These are phyloP conservation scores for Phoma sp. DNA, from an alignment of 2,329 filamentous ascomycete genomes.

Conservation along the genomic window DNA sequence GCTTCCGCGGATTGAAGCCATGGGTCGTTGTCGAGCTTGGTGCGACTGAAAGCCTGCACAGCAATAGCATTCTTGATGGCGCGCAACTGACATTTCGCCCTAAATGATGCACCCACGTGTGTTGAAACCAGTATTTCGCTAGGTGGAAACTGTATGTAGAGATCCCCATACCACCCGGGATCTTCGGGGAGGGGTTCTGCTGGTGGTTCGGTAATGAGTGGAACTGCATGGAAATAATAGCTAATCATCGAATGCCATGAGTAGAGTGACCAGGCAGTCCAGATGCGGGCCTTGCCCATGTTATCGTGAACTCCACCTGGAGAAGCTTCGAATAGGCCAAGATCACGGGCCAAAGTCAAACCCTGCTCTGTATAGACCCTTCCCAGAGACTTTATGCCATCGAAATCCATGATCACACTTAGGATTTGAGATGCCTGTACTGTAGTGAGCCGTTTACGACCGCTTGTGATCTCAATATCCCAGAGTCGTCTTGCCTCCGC, in stretches of 20 bases:
- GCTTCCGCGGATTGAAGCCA: background rate
- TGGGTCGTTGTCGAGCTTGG: background rate
- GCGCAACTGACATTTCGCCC: background rate
- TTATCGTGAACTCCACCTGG: too few relatives aligned
- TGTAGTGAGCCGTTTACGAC: background rate
- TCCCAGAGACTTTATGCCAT: slow-evolving; percentile 3
- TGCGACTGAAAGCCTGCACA: background rate
- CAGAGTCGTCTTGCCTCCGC: slow-evolving; percentile 22
- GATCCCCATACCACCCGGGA: slow-evolving; percentile 1
- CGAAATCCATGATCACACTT: slow-evolving; percentile 3
- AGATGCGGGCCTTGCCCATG: background rate
- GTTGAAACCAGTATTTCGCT: background rate
- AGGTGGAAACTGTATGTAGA: background rate
- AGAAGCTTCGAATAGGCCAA: background rate
- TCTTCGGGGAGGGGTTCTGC: background rate
- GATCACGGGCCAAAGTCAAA: background rate
- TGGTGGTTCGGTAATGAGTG: background rate
- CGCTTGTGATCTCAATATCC: slow-evolving; percentile 10
- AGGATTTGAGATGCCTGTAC: slow-evolving; percentile 4
- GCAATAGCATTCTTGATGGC: slow-evolving; percentile 1
- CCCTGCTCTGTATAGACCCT: slow-evolving; percentile 1
- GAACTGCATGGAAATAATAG: background rate
- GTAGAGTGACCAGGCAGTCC: slow-evolving; percentile 2
- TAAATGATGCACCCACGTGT: background rate
- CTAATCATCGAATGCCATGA: slow-evolving; percentile 7